These are phyloP conservation scores for Plasmodium reichenowi DNA, from an alignment of 169 alveolate species.

Conservation along the genomic window DNA sequence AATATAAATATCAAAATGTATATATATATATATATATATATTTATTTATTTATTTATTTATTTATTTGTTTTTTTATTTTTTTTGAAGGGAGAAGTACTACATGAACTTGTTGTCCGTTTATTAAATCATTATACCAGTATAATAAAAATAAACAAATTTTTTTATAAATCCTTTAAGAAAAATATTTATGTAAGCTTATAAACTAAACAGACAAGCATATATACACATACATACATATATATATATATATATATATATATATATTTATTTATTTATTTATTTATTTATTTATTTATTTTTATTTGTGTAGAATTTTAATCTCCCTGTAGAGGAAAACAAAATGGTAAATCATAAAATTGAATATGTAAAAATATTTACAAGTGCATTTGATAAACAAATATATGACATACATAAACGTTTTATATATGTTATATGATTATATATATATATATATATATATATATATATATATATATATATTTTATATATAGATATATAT, in stretches of 20 bases:
- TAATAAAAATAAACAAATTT: background rate
- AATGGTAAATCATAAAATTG: too few relatives aligned
- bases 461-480: background rate
- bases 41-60: background rate
- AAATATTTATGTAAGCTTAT: background rate
- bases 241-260: background rate
- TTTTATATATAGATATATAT: constrained; percentile 13
- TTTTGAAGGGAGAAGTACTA: background rate
- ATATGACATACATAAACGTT: too few relatives aligned
- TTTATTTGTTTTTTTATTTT: background rate
- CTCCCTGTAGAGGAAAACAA: too few relatives aligned
- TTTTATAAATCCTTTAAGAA: constrained; percentile 4
- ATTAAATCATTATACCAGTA: background rate
- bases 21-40: background rate
- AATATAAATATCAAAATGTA: background rate
- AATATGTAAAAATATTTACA: too few relatives aligned
- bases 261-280: background rate
- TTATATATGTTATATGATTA: background rate
- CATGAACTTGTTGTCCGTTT: background rate
- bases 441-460: background rate
- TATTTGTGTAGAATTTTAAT: background rate
- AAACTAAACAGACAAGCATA: background rate
- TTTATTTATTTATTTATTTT: background rate
- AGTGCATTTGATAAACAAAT: too few relatives aligned
- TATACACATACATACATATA: background rate